Evolutionary conservation across 1,139 yeast genomes (phyloP), one percentile per base, ranked within the genome.

Genomic region (Lodderomyces theae): DNA sequence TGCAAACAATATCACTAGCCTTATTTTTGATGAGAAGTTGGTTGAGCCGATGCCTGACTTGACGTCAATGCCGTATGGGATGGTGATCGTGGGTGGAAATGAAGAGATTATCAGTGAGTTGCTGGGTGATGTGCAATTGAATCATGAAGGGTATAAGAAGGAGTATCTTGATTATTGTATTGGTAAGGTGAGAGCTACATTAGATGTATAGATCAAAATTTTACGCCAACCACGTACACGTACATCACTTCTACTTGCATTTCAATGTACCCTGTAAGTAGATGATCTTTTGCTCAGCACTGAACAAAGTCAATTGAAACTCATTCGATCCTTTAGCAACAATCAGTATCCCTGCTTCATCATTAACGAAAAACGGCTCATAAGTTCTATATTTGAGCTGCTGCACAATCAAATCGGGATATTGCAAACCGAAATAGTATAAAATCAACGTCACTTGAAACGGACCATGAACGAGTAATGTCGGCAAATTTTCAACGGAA

Each of bases 391-490:
- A 82, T 19, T 53, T 57, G 45, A 81, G 69, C 9, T 46, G 42
- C 24, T 48, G 49, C 2, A 69, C 51, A 0, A 35, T 17, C 1
- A 48, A 16, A 2, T 46, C 46, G 0, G 63, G 59, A 38, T 48
- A 38, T 9, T 43, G 29, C 4, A 43, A 40, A 11, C 50, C 54
- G 49, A 74, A 68, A 75, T 79, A 82, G 43, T 76, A 74, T 34
- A 86, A 56, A 13, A 78, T 49, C 34, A 86, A 49, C 2, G 85
- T 79, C 1, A 86, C 75, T 47, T 84, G 66, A 38, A 89, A 66
- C 0, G 97, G 97, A 0, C 96, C 98, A 35, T 86, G 96, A 0
- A 85, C 83, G 0, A 92, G 64, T 1, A 81, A 57, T 30, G 69
- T 69, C 0, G 82, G 80, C 38, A 87, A 75, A 0, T 77, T 72